phyloP scores from a whole-genome alignment of 2,329 filamentous ascomycete genomes.

The Fusarium newnesense region DNA sequence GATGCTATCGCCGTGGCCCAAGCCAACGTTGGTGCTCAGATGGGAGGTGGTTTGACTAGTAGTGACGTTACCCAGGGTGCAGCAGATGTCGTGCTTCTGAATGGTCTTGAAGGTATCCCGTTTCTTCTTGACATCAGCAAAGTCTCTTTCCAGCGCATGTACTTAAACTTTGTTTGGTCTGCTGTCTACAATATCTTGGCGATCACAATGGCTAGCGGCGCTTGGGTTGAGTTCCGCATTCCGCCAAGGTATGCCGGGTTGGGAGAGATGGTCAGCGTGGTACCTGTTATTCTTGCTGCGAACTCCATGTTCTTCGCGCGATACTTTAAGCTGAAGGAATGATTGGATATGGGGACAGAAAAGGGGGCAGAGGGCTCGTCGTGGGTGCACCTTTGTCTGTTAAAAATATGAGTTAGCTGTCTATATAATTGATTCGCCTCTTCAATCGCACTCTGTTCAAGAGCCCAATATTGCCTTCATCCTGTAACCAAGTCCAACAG shows the following conservation, averaged over 20 bases:
- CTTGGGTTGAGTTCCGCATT: constrained; percentile 10
- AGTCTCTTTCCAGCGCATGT: background rate
- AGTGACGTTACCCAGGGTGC: constrained; percentile 11
- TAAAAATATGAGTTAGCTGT: too few relatives aligned
- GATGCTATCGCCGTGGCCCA: constrained; percentile 5
- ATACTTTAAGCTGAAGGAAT: too few relatives aligned
- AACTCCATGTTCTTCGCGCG: constrained; percentile 14
- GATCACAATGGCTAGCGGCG: constrained; percentile 11
- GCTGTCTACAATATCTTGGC: constrained; percentile 6
- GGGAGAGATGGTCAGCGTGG: constrained; percentile 15
- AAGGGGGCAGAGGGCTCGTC: too few relatives aligned
- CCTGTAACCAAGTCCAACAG: too few relatives aligned
- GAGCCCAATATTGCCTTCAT: too few relatives aligned
- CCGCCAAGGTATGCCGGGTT: constrained; percentile 1
- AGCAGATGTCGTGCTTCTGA: constrained; percentile 1
- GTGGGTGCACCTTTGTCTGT: too few relatives aligned
- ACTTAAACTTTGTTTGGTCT: constrained; percentile 15
- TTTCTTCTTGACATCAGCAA: constrained; percentile 14
- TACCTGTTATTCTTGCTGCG: background rate
- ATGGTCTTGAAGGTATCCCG: background rate
- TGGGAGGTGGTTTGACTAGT: constrained; percentile 1
- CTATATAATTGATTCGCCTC: too few relatives aligned
- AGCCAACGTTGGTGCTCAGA: background rate
- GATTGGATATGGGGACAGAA: too few relatives aligned
- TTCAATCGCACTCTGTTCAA: too few relatives aligned